Conservation (phyloP, 352 stramenopile species). For the Phytophthora citricola region DNA sequence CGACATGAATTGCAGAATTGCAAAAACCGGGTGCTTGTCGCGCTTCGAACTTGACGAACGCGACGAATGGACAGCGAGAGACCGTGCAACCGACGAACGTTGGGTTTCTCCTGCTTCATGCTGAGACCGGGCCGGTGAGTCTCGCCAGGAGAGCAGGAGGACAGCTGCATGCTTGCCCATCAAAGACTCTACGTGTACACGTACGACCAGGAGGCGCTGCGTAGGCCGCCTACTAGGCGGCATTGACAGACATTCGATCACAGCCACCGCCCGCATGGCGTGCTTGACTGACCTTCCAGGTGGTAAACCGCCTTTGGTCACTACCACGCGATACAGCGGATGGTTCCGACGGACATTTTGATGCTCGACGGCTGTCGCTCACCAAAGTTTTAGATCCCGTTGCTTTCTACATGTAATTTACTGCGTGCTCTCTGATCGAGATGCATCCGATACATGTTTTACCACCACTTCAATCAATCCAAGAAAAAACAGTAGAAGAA, state of each 20-base stretch:
- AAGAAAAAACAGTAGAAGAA: neutral
- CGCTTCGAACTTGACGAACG: constrained; percentile 2
- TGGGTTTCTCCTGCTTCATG: neutral
- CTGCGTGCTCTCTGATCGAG: neutral
- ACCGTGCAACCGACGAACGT: neutral
- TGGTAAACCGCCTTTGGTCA: neutral
- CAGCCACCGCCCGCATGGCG: neutral
- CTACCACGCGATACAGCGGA: neutral
- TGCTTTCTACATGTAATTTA: neutral
- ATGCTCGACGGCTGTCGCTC: neutral
- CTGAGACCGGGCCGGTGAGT: neutral
- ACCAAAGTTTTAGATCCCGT: neutral
- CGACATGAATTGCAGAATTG: neutral
- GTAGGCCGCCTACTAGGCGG: no score
- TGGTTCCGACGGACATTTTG: neutral
- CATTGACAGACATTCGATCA: neutral
- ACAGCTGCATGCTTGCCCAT: constrained; percentile 1
- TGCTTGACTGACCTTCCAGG: constrained; percentile 2
- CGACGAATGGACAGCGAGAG: neutral
- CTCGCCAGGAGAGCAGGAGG: neutral
- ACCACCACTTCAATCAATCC: neutral
- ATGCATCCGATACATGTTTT: no score
- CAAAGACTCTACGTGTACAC: neutral
- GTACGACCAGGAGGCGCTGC: no score
- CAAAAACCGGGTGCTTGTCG: neutral